Percentiles rank a stretch among this genome's conserved stretches.
Conservation (phyloP, 176 grass and related monocot genomes). For the Carex scoparia region DNA sequence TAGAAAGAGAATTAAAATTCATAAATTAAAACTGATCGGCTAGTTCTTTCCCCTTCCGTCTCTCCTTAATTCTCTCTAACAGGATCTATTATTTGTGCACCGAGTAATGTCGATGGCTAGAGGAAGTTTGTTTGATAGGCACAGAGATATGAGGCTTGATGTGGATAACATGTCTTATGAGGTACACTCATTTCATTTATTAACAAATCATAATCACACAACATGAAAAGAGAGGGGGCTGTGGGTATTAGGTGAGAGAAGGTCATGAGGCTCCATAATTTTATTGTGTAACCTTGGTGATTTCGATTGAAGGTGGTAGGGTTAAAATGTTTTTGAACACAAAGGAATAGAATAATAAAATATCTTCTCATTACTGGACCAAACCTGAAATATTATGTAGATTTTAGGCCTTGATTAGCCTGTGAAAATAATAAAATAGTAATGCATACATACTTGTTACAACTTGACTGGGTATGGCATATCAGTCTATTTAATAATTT, state of each 20-base stretch:
- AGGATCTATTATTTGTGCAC: constrained; percentile 62
- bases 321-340: neutral
- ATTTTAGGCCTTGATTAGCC: neutral
- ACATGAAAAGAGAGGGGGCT: neutral
- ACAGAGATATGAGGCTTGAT: constrained; percentile 88
- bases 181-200: constrained; percentile 34
- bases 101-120: constrained; percentile 44
- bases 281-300: neutral
- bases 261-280: neutral
- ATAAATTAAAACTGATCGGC: neutral
- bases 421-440: neutral
- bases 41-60: neutral
- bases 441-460: neutral
- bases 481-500: neutral
- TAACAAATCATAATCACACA: neutral
- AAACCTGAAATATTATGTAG: neutral
- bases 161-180: constrained; percentile 98
- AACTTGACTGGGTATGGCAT: neutral
- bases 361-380: neutral
- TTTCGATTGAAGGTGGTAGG: neutral
- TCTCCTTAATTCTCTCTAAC: neutral
- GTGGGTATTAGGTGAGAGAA: neutral
- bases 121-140: constrained; percentile 64
- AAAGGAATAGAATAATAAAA: neutral
- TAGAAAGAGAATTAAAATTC: neutral